Percentiles rank a stretch among this genome's conserved stretches.
phyloP scores from a whole-genome alignment of 2,329 filamentous ascomycete species.

The Chrysoporthe austroafricana region DNA sequence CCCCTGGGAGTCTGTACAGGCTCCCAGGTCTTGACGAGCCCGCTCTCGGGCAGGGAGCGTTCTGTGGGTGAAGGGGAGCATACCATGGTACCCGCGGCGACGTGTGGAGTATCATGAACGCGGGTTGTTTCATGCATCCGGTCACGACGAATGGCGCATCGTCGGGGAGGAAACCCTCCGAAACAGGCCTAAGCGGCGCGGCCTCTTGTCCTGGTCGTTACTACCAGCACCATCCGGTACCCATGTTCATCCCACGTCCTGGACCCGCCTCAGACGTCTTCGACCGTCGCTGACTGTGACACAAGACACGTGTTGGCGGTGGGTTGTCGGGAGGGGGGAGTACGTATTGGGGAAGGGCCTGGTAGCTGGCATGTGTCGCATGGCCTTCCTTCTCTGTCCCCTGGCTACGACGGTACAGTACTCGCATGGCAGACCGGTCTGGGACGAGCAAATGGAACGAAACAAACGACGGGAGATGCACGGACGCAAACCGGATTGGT shows the following conservation, averaged over 20 bases:
- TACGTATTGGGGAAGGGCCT: background rate
- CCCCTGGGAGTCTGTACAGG: too few species aligned
- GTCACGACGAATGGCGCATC: conserved; percentile 9
- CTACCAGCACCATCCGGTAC: conserved; percentile 7
- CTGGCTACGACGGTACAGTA: background rate
- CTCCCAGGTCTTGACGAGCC: too few species aligned
- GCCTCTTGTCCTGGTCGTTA: conserved; percentile 20
- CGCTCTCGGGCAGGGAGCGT: too few species aligned
- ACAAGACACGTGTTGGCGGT: too few species aligned
- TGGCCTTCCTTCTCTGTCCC: background rate
- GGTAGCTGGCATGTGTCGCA: background rate
- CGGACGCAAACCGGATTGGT: conserved; percentile 8
- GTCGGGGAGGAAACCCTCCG: conserved; percentile 10
- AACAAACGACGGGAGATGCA: conserved; percentile 7
- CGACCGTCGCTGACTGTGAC: background rate
- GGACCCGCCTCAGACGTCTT: background rate
- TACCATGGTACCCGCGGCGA: too few species aligned
- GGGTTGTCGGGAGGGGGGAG: background rate
- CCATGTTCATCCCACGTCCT: background rate
- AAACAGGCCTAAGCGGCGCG: conserved; percentile 13
- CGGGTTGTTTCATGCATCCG: background rate
- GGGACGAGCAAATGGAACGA: conserved; percentile 21
- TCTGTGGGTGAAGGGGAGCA: too few species aligned
- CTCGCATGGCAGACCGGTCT: conserved; percentile 15
- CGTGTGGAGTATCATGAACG: conserved; percentile 17